Evolutionary conservation across 129 eudicot genomes (phyloP).

Genomic region (Centaurea solstitialis): DNA sequence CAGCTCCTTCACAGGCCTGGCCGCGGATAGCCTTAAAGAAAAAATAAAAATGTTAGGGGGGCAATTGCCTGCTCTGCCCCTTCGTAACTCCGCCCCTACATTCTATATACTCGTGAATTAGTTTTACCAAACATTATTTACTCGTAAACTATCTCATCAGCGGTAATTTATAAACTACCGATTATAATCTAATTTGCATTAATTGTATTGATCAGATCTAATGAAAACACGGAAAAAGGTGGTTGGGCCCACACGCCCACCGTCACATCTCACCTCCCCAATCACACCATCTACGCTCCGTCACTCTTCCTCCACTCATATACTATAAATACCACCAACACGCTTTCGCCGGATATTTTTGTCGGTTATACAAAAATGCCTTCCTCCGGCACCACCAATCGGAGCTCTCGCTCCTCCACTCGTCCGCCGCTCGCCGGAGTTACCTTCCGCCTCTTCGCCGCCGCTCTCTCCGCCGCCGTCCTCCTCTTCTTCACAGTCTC

Average conservation of each 20-base stretch:
- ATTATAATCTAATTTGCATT: no score
- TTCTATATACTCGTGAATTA: no score
- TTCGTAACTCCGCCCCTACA: no score
- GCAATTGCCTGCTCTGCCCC: no score
- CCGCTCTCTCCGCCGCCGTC: conserved; percentile 41
- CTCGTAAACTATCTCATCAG: no score
- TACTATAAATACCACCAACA: background rate
- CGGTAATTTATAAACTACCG: no score
- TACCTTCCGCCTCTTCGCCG: conserved; percentile 39
- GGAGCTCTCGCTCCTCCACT: conserved; percentile 40
- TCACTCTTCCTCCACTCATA: conserved; percentile 21
- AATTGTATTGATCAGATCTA: background rate
- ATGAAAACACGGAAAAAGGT: background rate
- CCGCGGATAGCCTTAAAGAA: no score
- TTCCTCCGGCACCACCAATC: conserved; percentile 24
- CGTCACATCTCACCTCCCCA: conserved; percentile 23
- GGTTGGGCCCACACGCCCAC: conserved; percentile 23
- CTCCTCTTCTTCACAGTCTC: conserved; percentile 48
- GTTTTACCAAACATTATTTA: no score
- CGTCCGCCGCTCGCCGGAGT: conserved; percentile 21
- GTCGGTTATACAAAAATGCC: conserved; percentile 34
- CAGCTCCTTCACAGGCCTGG: no score
- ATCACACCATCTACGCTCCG: background rate
- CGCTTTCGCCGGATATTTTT: conserved; percentile 1
- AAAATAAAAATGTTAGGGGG: no score